Percentiles rank a stretch among this genome's conserved stretches.
These are phyloP conservation scores for Kokia cookei DNA, from an alignment of 441 rosid species.

Conservation along the genomic window DNA sequence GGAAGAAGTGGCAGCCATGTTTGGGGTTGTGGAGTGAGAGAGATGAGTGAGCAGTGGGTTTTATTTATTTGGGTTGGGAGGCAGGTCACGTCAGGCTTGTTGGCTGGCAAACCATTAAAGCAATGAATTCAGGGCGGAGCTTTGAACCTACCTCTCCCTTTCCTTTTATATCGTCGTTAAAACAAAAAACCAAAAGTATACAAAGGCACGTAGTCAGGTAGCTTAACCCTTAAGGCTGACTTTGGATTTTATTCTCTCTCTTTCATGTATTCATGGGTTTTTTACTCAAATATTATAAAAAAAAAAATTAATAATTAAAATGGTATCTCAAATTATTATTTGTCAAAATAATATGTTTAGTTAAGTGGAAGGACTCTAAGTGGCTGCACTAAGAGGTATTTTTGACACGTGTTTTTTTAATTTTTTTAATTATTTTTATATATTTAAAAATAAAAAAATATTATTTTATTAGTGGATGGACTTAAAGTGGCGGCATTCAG, in stretches of 20 bases:
- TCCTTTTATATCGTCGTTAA: background rate
- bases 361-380: too few species aligned
- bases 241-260: background rate
- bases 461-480: too few species aligned
- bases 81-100: background rate
- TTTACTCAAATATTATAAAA: too few species aligned
- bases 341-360: too few species aligned
- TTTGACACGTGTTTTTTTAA: too few species aligned
- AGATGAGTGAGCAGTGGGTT: background rate
- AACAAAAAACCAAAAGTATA: background rate
- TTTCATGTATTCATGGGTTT: too few species aligned
- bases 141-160: background rate
- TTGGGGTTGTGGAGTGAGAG: background rate
- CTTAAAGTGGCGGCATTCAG: too few species aligned
- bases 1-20: background rate
- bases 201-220: background rate
- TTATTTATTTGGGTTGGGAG: background rate
- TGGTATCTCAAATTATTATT: too few species aligned
- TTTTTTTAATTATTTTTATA: too few species aligned
- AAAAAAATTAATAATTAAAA: too few species aligned
- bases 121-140: background rate
- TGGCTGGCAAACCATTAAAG: background rate
- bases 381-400: too few species aligned
- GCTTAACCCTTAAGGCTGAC: background rate
- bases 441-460: too few species aligned